Evolutionary conservation across 139 green algal genomes (phyloP).

Genomic region (Coccomyxa sp.): DNA sequence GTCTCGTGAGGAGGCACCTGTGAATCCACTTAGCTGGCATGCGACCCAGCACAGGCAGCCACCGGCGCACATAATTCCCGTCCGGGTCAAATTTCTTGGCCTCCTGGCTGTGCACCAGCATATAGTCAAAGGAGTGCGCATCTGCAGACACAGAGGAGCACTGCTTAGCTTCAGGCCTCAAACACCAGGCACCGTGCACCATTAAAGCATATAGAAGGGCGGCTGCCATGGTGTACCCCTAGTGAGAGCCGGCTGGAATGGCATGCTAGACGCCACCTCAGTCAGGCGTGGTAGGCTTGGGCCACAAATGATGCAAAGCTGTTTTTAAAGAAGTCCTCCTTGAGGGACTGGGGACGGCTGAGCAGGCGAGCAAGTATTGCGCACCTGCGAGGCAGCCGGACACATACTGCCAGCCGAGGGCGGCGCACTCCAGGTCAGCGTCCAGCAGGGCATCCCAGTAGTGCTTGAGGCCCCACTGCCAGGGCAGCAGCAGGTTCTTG

Average conservation of each 20-base stretch:
- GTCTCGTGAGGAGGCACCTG: conserved; percentile 12
- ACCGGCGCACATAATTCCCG: conserved; percentile 84
- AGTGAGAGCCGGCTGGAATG: neutral
- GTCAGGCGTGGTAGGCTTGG: neutral
- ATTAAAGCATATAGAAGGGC: too few relatives aligned
- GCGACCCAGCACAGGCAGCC: conserved; percentile 78
- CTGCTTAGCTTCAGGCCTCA: too few relatives aligned
- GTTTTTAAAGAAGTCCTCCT: too few relatives aligned
- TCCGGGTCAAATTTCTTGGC: conserved; percentile 66
- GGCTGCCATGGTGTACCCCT: too few relatives aligned
- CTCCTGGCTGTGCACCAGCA: conserved; percentile 72
- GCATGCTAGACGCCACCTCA: neutral
- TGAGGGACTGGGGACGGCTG: too few relatives aligned
- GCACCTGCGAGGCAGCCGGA: conserved; percentile 38
- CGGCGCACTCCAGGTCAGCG: conserved; percentile 87
- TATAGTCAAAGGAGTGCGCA: conserved; percentile 72
- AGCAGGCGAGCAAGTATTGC: too few relatives aligned
- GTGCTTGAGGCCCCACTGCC: conserved; percentile 95
- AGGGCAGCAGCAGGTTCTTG: conserved; percentile 90
- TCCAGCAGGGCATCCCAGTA: conserved; percentile 91
- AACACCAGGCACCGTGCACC: too few relatives aligned
- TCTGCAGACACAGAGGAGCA: too few relatives aligned
- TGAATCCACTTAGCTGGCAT: conserved; percentile 74
- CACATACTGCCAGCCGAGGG: conserved; percentile 81
- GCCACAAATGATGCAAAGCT: too few relatives aligned